These are phyloP conservation scores for Sclerospora graminicola DNA, from an alignment of 352 stramenopile genomes.

Conservation along the genomic window DNA sequence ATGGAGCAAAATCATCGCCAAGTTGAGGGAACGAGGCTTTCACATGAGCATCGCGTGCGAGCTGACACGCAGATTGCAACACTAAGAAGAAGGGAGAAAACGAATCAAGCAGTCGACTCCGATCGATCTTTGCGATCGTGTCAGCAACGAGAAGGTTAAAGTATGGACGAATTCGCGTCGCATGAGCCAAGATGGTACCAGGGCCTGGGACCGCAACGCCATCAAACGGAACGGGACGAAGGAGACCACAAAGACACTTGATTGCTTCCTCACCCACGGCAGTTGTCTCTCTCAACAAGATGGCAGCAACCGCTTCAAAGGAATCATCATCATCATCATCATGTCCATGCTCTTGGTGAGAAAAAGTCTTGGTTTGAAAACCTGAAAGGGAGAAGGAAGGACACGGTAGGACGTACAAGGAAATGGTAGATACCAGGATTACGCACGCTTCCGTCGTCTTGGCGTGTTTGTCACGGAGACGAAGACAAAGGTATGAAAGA, in stretches of 20 bases:
- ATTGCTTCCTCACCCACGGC: constrained; percentile 37
- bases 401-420: constrained; percentile 34
- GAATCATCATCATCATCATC: background rate
- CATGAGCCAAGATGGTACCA: no score
- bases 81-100: constrained; percentile 49
- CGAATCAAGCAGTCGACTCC: constrained; percentile 27
- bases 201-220: constrained; percentile 25
- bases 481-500: constrained; percentile 31
- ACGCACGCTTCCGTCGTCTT: constrained; percentile 46
- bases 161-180: constrained; percentile 23
- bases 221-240: constrained; percentile 47
- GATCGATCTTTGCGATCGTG: constrained; percentile 38
- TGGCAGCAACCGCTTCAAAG: constrained; percentile 26
- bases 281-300: constrained; percentile 33
- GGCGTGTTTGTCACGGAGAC: constrained; percentile 42
- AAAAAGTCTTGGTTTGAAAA: background rate
- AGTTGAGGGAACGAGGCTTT: constrained; percentile 16
- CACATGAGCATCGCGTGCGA: constrained; percentile 18
- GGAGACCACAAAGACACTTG: constrained; percentile 34
- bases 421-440: constrained; percentile 40
- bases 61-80: constrained; percentile 28
- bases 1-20: no score
- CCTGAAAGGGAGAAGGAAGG: constrained; percentile 3
- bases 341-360: background rate
- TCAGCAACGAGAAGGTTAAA: constrained; percentile 28